These are phyloP conservation scores for Sparassis latifolia DNA, from an alignment of 1,284 basidiomycete species.

Conservation along the genomic window DNA sequence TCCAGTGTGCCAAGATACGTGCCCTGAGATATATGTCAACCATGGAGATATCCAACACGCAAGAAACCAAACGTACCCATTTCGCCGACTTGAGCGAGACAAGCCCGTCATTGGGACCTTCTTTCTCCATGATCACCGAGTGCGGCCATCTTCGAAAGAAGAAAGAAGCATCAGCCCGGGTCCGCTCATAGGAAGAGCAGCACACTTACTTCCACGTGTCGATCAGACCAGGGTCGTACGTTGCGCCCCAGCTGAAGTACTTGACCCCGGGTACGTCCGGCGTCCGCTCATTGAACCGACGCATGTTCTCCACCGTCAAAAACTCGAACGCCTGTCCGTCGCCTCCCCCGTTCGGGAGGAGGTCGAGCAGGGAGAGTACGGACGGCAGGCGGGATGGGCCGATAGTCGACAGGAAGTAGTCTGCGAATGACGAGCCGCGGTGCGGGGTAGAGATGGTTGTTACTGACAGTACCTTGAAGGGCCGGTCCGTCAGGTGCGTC, in stretches of 20 bases:
- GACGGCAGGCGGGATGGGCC: conserved; percentile 61
- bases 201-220: conserved; percentile 74
- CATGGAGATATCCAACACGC: neutral
- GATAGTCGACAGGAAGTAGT: conserved; percentile 82
- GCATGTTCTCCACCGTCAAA: conserved; percentile 84
- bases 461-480: conserved; percentile 69
- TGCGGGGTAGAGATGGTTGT: conserved; percentile 95
- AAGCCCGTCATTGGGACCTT: conserved; percentile 90
- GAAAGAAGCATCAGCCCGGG: neutral
- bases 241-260: conserved; percentile 93
- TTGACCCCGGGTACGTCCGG: conserved; percentile 71
- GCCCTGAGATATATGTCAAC: conserved; percentile 36
- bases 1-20: conserved; percentile 83
- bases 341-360: conserved; percentile 81
- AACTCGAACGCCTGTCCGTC: conserved; percentile 89
- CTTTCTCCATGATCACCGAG: conserved; percentile 78
- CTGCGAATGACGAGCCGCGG: conserved; percentile 88
- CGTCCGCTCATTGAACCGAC: conserved; percentile 79
- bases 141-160: conserved; percentile 59
- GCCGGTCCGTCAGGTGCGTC: conserved; percentile 59
- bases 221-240: conserved; percentile 80
- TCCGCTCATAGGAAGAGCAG: neutral
- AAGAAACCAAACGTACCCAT: conserved; percentile 50
- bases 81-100: conserved; percentile 79
- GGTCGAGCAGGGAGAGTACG: conserved; percentile 63